phyloP scores from a whole-genome alignment of 1,284 basidiomycete species.

The Ganoderma meredithae region DNA sequence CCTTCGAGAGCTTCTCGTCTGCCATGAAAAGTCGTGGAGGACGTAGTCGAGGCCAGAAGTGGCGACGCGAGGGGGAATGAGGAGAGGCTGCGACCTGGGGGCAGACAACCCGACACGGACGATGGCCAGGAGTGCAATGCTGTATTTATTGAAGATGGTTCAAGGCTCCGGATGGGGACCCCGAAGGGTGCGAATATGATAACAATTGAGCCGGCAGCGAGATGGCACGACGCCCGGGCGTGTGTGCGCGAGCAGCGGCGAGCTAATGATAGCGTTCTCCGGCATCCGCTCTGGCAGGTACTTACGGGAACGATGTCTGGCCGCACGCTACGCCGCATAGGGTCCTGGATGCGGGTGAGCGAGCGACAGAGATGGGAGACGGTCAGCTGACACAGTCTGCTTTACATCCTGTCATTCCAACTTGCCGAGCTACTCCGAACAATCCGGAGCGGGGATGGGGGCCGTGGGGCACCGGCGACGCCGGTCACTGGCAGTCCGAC shows the following conservation, averaged over 20 bases:
- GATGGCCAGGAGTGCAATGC: not conserved
- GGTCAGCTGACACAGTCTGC: conserved; percentile 1
- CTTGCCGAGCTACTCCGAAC: conserved; percentile 8
- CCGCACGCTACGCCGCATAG: not conserved
- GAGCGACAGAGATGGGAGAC: not conserved
- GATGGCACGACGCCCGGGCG: conserved; percentile 3
- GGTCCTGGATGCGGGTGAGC: not conserved
- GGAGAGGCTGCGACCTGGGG: not conserved
- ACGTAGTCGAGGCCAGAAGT: not conserved
- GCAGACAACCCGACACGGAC: not conserved
- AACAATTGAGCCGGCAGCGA: conserved; percentile 2
- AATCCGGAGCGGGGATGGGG: not conserved
- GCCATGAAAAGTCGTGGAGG: conserved; percentile 5
- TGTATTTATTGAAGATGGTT: conserved; percentile 7
- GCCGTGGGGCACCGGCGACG: too few relatives aligned
- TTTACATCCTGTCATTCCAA: not conserved
- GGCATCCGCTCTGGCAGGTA: not conserved
- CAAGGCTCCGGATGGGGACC: not conserved
- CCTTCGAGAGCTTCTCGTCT: conserved; percentile 24
- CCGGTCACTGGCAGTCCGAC: too few relatives aligned
- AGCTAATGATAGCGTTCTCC: not conserved
- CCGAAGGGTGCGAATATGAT: conserved; percentile 8
- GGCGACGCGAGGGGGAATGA: too few relatives aligned
- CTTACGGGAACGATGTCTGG: not conserved
- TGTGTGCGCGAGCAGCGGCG: not conserved